Conservation (phyloP, 2,329 filamentous ascomycete species). For the Arthrobotrys iridis region DNA sequence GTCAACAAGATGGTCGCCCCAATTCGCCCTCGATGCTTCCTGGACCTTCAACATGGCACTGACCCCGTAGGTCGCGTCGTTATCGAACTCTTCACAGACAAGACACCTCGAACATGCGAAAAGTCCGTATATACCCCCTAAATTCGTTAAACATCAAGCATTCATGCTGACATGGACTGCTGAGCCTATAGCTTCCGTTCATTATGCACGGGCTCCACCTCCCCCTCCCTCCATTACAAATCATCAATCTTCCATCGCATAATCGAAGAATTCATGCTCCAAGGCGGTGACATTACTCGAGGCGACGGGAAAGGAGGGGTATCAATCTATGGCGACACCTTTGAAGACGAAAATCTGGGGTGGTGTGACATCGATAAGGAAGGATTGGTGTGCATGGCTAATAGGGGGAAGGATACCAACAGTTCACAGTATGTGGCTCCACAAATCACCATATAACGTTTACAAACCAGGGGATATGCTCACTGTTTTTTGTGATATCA, state of each 20-base stretch:
- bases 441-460: slow-evolving; percentile 43
- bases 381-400: slow-evolving; percentile 73
- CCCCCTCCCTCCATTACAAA: slow-evolving; percentile 65
- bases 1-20: slow-evolving; percentile 18
- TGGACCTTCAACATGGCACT: slow-evolving; percentile 62
- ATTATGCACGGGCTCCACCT: slow-evolving; percentile 62
- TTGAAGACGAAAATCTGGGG: slow-evolving; percentile 77
- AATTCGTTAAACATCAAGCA: background rate
- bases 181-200: slow-evolving; percentile 62
- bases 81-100: slow-evolving; percentile 64
- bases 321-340: slow-evolving; percentile 74
- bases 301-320: slow-evolving; percentile 74
- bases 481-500: background rate
- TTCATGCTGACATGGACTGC: background rate
- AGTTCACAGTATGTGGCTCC: slow-evolving; percentile 70
- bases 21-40: slow-evolving; percentile 58
- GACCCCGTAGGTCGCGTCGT: slow-evolving; percentile 63
- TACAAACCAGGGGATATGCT: background rate
- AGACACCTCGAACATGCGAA: slow-evolving; percentile 64
- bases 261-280: slow-evolving; percentile 77
- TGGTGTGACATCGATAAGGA: slow-evolving; percentile 74
- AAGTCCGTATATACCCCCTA: slow-evolving; percentile 60
- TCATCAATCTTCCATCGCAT: slow-evolving; percentile 75
- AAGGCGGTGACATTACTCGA: slow-evolving; percentile 74
- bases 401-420: slow-evolving; percentile 72